These are phyloP conservation scores for Scheffersomyces stambukii DNA, from an alignment of 1,139 yeast genomes.

Conservation along the genomic window DNA sequence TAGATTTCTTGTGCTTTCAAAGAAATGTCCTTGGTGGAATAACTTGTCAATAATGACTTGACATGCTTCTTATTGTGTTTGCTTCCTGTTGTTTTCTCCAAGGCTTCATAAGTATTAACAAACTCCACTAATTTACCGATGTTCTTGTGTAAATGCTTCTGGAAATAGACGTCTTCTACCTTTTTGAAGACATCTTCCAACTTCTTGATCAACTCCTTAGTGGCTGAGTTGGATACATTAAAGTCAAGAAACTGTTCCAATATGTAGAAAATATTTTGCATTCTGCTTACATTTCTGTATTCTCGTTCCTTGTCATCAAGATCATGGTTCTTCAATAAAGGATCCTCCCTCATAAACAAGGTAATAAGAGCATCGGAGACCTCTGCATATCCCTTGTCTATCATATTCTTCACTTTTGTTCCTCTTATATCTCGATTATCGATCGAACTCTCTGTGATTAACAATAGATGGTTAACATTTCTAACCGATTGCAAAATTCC, in stretches of 20 bases:
- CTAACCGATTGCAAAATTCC: conserved; percentile 34
- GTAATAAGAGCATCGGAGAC: conserved; percentile 33
- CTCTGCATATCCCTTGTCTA: conserved; percentile 39
- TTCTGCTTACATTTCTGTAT: conserved; percentile 54
- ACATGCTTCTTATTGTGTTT: conserved; percentile 60
- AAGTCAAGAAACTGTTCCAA: conserved; percentile 44
- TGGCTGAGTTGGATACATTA: conserved; percentile 15
- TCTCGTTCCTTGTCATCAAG: conserved; percentile 57
- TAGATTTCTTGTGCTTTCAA: conserved; percentile 54
- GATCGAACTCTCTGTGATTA: conserved; percentile 32
- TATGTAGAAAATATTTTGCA: conserved; percentile 61
- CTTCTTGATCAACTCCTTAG: conserved; percentile 37
- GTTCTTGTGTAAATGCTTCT: conserved; percentile 39
- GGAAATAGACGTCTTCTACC: conserved; percentile 40
- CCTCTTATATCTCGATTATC: conserved; percentile 21
- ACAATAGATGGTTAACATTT: conserved; percentile 30
- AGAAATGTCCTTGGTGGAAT: conserved; percentile 56
- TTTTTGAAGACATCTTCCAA: conserved; percentile 46
- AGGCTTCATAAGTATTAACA: conserved; percentile 59
- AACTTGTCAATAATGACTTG: conserved; percentile 51
- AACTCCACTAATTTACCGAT: conserved; percentile 66
- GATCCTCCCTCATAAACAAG: conserved; percentile 40
- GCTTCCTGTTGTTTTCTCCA: conserved; percentile 39
- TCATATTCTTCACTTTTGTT: conserved; percentile 26
- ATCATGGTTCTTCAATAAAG: conserved; percentile 39